Base-by-base conservation (phyloP, 495 filamentous ascomycete species). In the Tuber umbilicatum region DNA sequence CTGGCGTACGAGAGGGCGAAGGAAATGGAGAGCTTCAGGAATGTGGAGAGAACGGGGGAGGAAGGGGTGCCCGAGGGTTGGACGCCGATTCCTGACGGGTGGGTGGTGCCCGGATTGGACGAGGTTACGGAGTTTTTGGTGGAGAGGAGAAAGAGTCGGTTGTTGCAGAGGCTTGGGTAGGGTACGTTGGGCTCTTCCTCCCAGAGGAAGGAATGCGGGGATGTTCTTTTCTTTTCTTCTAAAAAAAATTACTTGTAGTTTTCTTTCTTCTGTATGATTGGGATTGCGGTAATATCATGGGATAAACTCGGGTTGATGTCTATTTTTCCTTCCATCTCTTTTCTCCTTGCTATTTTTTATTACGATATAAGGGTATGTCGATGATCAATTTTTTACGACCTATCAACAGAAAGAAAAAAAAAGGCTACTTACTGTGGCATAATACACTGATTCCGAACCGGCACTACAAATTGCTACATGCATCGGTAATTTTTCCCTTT, bases 111-210 rank as follows among this genome's bases (percentile, higher is more conserved):
- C 10, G 92, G 90, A 40, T 80, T 90, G 72, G 94, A 97, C 14
- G 96, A 99, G 82, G 95, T 98, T 31, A 90, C 94, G 84, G 90
- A 94, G 83, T 95, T 97, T 83, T 85, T 99, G 73, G 86, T 99
- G 41, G 94, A 98, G 80, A 88, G 94, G 84, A 89, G 94, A 84
- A 90, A 91, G 81, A 86, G 89, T 83, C 90, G 89, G 79, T 85
- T 99, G 72, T 83, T 99, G 81, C 93, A 97, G 75, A 93, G 91
- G 84, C 86, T 94, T 71, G 90, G 90, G 76, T 90, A 83, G 86
- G 69, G 23, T 31, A 10, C 5, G 50, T 9, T 14, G 60, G 17
- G 67, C 70, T 75, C 70, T 17, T 73, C 21, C 70, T 17, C 73
- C 21, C 27, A 4, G n/a, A n/a, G 55, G n/a, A 50, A n/a, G 7